Conservation (phyloP, 2,329 filamentous ascomycete species). For the Pseudocercospora fijiensis region DNA sequence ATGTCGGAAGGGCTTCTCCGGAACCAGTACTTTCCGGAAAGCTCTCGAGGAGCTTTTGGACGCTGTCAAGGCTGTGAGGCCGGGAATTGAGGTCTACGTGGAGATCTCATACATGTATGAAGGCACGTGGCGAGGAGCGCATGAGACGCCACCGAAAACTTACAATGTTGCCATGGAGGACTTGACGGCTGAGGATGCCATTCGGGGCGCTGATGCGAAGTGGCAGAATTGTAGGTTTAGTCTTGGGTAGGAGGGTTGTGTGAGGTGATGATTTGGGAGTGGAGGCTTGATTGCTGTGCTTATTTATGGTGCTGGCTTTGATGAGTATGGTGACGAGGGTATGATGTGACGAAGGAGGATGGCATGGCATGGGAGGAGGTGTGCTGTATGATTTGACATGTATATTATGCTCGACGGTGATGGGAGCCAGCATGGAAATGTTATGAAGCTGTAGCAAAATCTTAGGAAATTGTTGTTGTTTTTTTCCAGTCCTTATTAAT, state of each 20-base stretch:
- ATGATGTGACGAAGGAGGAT: too few species aligned
- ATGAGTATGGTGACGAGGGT: too few species aligned
- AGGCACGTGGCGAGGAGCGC: slow-evolving; percentile 17
- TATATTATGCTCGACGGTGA: too few species aligned
- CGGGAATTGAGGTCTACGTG: slow-evolving; percentile 8
- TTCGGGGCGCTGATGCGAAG: slow-evolving; percentile 11
- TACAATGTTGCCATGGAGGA: slow-evolving; percentile 10
- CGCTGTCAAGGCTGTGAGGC: slow-evolving; percentile 7
- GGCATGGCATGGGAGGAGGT: too few species aligned
- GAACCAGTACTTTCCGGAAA: slow-evolving; percentile 15
- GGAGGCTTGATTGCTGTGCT: too few species aligned
- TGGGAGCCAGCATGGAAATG: too few species aligned
- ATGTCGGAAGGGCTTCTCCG: slow-evolving; percentile 22
- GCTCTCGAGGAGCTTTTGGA: slow-evolving; percentile 18
- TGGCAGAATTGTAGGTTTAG: slow-evolving; percentile 3
- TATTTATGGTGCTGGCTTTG: too few species aligned
- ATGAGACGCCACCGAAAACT: slow-evolving; percentile 1
- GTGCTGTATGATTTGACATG: too few species aligned
- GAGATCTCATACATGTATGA: slow-evolving; percentile 19
- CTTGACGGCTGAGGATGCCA: slow-evolving; percentile 2
- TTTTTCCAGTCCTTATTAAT: too few species aligned
- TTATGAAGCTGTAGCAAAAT: too few species aligned
- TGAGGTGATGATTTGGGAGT: too few species aligned
- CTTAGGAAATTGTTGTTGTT: too few species aligned
- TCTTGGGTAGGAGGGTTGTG: background rate